Base-by-base conservation (phyloP, 352 stramenopile species). In the Phytopythium cucurbitacearum region DNA sequence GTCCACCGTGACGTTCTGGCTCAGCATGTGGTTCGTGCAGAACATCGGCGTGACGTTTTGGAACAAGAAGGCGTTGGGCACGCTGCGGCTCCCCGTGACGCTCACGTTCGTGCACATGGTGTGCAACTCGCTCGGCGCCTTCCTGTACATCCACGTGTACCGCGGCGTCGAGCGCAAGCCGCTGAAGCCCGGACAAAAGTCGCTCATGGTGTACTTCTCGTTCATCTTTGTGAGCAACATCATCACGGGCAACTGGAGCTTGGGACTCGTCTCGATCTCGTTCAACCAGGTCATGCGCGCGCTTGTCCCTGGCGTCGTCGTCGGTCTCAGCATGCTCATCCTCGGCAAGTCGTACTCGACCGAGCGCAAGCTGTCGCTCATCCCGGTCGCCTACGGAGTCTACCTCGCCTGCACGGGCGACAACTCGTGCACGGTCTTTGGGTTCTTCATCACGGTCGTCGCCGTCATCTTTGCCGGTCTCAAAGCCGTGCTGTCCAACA, bases 201-300 rank as follows among this genome's bases (percentile, higher is more conserved):
- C 76, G 62, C 73, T 89, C 53, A 90, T 93, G 78, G 64, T 91
- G n/a, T 90, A 86, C 56, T 93, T 93, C 71, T 96, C 80, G 15
- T 51, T 97, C 50, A 89, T 98, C 49, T 98, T 98, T 52, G 90
- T 94, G 38, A 89, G 94, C 61, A 98, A 98, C 60, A 98, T 98
- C 72, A 91, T 94, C 64, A 96, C 95, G 46, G 94, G 94, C 59
- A 98, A 98, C 71, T 89, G 89, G 62, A 97, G 87, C 48, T 61
- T 97, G 5, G 72, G 80, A 2, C 76, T 96, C 57, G 91, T 98
- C 7, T 97, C 90, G 13, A 96, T 98, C 56, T 97, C 92, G 43
- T 98, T 98, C 57, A 98, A 98, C 66, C 94, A 98, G 75, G 85
- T 97, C 43, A 96, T 97, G 85, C 76, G 82, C 34, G 80, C 85